Percentiles rank a stretch among this genome's conserved stretches.
phyloP scores from a whole-genome alignment of 2,329 filamentous ascomycete genomes.

The Periconia sp. region DNA sequence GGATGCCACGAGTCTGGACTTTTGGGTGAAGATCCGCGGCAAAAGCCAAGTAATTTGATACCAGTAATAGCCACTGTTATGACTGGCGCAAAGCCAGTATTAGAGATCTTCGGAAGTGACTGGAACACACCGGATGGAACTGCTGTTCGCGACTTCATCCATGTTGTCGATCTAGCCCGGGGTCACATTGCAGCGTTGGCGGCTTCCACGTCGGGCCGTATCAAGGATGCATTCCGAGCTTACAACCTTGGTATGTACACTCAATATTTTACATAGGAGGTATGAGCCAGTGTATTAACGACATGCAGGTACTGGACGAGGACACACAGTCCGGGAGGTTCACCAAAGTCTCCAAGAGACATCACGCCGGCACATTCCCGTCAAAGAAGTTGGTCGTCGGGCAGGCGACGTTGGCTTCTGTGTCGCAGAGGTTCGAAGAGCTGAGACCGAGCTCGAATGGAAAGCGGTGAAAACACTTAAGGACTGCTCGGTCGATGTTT shows the following conservation, averaged over 20 bases:
- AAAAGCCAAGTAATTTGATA: conserved; percentile 64
- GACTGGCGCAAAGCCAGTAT: conserved; percentile 54
- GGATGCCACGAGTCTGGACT: conserved; percentile 66
- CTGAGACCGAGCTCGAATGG: conserved; percentile 44
- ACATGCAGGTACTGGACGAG: conserved; percentile 41
- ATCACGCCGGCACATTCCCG: conserved; percentile 38
- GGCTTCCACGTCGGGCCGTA: conserved; percentile 34
- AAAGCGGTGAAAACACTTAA: conserved; percentile 38
- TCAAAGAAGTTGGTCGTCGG: conserved; percentile 40
- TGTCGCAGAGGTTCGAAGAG: conserved; percentile 42
- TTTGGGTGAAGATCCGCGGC: conserved; percentile 64
- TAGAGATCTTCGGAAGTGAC: conserved; percentile 66
- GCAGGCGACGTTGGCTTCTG: conserved; percentile 47
- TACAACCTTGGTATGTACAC: conserved; percentile 43
- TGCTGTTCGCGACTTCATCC: conserved; percentile 68
- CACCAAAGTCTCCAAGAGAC: conserved; percentile 43
- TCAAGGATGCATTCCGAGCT: conserved; percentile 38
- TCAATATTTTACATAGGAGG: not conserved
- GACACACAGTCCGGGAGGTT: conserved; percentile 48
- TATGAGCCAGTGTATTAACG: conserved; percentile 12
- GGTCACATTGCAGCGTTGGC: conserved; percentile 64
- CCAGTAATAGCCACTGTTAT: conserved; percentile 65
- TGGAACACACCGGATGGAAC: conserved; percentile 68
- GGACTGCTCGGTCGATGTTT: conserved; percentile 43
- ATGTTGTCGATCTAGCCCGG: conserved; percentile 65